These are phyloP conservation scores for Capsicum rhomboideum DNA, from an alignment of 257 asterid species.

Conservation along the genomic window DNA sequence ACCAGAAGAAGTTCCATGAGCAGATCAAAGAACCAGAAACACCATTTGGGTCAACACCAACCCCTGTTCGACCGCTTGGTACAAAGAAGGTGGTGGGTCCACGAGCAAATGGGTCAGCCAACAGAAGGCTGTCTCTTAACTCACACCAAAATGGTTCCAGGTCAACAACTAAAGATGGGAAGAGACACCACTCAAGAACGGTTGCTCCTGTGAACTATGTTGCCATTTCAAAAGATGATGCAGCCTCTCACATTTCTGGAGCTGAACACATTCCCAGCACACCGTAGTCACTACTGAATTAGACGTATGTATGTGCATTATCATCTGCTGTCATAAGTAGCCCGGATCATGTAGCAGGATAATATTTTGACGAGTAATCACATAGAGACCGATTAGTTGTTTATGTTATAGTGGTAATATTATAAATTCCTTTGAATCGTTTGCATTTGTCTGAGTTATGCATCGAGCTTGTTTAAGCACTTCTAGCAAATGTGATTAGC, in stretches of 20 bases:
- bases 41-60: conserved; percentile 65
- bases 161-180: conserved; percentile 58
- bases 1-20: conserved; percentile 66
- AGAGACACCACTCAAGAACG: conserved; percentile 42
- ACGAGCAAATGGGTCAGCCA: conserved; percentile 53
- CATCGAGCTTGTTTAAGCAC: not conserved
- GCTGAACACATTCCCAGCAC: conserved; percentile 23
- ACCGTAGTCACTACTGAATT: conserved; percentile 10
- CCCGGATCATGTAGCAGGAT: not conserved
- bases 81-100: conserved; percentile 66
- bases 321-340: conserved; percentile 1
- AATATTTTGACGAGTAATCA: not conserved
- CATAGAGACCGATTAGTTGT: not conserved
- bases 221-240: conserved; percentile 55
- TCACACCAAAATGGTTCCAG: conserved; percentile 80
- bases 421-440: not conserved
- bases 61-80: conserved; percentile 61
- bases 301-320: not conserved
- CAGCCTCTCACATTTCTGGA: conserved; percentile 34
- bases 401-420: not conserved
- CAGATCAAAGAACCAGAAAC: conserved; percentile 60
- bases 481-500: not conserved
- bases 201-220: conserved; percentile 64
- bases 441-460: not conserved
- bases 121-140: conserved; percentile 73